Base-by-base conservation (phyloP, 2,329 filamentous ascomycete species). In the Pseudogymnoascus verrucosus region DNA sequence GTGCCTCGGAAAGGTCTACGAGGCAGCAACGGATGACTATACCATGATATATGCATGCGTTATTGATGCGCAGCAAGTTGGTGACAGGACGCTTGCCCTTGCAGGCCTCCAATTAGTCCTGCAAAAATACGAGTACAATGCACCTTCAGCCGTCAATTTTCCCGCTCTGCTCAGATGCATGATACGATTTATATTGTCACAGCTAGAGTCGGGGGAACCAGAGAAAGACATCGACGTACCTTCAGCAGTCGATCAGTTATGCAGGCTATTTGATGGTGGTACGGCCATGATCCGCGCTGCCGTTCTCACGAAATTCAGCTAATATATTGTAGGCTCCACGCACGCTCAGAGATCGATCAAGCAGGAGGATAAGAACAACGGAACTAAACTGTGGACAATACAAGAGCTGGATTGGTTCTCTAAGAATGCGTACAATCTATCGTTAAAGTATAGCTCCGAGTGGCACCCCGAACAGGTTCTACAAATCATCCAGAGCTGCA, bases 391-490 rank as follows among this genome's bases (percentile, higher is more conserved):
- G 5, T 61, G 59, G 59, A 61, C 59, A 40, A 26, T 1, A 77
- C 59, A 61, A 19, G 91, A 96, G 69, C 78, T 96, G 3, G 83
- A 93, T 68, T 96, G 91, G 91, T 93, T 96, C 72, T 88, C 87
- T 39, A 87, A 87, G 66, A 93, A 90, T 67, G 82, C 89, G 1
- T 96, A 96, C 77, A 96, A 95, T 68, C 74, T 92, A 5, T 87
- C 86, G 0, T 75, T 93, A 4, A 84, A 86, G 65, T 79, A 87
- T 64, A 82, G 80, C 67, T 5, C 82, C 2, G 67, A 64, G 0
- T 87, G 88, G 79, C 73, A 82, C 23, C 78, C 86, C 1, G 72
- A 74, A 5, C 74, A 80, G 60, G 77, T 88, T 0, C 71, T 87
- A 3, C 78, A 82, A 3, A 79, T 96, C 23, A 75, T 88, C 59